phyloP scores from a whole-genome alignment of 768 basidiomycete genomes.

The Rossbeevera mucosa region DNA sequence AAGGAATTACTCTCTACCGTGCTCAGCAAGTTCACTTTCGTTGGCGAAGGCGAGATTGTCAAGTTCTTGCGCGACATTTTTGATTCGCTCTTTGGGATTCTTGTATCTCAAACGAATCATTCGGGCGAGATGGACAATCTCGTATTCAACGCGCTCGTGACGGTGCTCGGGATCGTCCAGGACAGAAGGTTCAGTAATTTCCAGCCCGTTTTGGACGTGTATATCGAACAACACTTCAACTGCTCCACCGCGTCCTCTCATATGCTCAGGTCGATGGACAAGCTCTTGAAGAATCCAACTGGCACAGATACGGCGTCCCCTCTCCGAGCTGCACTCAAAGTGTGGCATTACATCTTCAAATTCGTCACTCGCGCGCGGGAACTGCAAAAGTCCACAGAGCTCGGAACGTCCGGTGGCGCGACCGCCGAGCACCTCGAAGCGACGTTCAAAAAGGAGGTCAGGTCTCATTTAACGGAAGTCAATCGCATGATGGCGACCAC shows the following conservation, averaged over 20 bases:
- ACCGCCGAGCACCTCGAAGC: constrained; percentile 84
- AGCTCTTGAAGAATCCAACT: constrained; percentile 69
- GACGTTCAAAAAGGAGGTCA: constrained; percentile 80
- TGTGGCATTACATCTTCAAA: constrained; percentile 96
- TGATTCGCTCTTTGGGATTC: constrained; percentile 87
- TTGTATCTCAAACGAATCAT: constrained; percentile 70
- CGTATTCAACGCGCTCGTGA: constrained; percentile 88
- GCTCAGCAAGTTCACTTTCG: constrained; percentile 83
- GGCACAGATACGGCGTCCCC: constrained; percentile 68
- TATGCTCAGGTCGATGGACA: constrained; percentile 85
- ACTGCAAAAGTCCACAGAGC: constrained; percentile 76
- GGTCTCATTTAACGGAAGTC: constrained; percentile 70
- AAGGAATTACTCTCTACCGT: constrained; percentile 64
- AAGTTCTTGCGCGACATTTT: constrained; percentile 90
- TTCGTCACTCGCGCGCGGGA: constrained; percentile 90
- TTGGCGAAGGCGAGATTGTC: constrained; percentile 91
- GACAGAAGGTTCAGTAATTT: constrained; percentile 96
- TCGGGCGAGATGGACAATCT: constrained; percentile 75
- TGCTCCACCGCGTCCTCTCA: constrained; percentile 77
- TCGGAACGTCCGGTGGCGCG: constrained; percentile 73
- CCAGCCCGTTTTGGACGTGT: constrained; percentile 87
- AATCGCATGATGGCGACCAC: constrained; percentile 85
- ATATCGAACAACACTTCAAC: constrained; percentile 86
- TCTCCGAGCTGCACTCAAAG: constrained; percentile 86
- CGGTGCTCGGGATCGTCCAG: constrained; percentile 86